These are phyloP conservation scores for Pythium rhizo-oryzae DNA, from an alignment of 352 stramenopile species.

Conservation along the genomic window DNA sequence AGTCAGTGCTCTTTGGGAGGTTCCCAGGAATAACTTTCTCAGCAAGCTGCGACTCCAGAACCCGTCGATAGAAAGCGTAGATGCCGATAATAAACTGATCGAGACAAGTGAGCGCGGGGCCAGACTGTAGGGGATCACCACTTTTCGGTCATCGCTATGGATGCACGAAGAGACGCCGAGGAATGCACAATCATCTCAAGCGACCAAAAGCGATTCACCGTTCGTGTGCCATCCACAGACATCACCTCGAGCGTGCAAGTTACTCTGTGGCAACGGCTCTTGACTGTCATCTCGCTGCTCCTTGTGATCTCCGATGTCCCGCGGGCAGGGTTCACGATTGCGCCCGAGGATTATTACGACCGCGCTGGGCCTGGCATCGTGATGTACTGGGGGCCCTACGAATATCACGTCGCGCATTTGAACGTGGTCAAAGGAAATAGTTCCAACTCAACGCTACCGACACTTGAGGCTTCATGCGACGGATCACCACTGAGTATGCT, in stretches of 20 bases:
- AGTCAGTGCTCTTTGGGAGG: too few relatives aligned
- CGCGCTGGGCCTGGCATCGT: slow-evolving; percentile 33
- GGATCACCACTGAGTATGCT: slow-evolving; percentile 6
- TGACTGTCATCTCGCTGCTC: slow-evolving; percentile 41
- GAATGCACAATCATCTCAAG: background rate
- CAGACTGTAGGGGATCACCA: too few relatives aligned
- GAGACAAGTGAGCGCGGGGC: too few relatives aligned
- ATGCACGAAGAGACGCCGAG: background rate
- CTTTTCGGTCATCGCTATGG: background rate
- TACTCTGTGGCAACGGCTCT: slow-evolving; percentile 2
- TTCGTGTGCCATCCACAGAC: background rate
- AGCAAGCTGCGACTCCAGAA: too few relatives aligned
- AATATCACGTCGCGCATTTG: slow-evolving; percentile 47
- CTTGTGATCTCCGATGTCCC: slow-evolving; percentile 56
- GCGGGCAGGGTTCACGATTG: slow-evolving; percentile 42
- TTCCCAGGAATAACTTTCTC: too few relatives aligned
- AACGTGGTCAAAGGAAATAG: background rate
- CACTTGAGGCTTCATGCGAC: background rate
- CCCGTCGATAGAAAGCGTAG: too few relatives aligned
- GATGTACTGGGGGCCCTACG: slow-evolving; percentile 48
- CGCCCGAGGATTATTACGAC: slow-evolving; percentile 31
- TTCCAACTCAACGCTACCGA: background rate
- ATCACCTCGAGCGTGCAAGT: background rate
- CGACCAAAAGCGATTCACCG: background rate
- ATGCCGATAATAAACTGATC: too few relatives aligned